These are phyloP conservation scores for Pichia sp. DNA, from an alignment of 1,139 yeast genomes.

Conservation along the genomic window DNA sequence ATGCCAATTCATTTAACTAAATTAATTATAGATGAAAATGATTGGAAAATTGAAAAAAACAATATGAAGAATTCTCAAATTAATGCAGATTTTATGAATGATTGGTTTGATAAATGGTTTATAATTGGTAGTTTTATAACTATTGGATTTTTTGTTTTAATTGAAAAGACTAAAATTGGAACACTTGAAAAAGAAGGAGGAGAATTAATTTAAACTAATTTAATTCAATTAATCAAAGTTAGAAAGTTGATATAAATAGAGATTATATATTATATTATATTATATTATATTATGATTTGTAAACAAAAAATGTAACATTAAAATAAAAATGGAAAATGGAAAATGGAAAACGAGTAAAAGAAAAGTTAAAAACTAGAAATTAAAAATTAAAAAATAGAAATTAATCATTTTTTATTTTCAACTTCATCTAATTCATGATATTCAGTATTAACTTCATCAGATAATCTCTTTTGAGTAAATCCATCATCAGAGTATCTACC, in stretches of 20 bases:
- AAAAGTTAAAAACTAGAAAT: neutral
- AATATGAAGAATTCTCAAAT: slow-evolving; percentile 26
- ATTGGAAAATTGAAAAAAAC: slow-evolving; percentile 20
- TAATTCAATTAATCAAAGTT: too few relatives aligned
- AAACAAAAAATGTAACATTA: too few relatives aligned
- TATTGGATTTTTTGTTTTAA: slow-evolving; percentile 34
- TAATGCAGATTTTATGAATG: slow-evolving; percentile 60
- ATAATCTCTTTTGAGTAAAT: slow-evolving; percentile 6
- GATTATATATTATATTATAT: too few relatives aligned
- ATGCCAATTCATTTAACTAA: slow-evolving; percentile 22
- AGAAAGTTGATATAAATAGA: too few relatives aligned
- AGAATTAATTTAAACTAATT: neutral
- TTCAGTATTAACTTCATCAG: slow-evolving; percentile 14
- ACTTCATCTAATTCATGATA: slow-evolving; percentile 3
- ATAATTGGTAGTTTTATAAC: slow-evolving; percentile 52
- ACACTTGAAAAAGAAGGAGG: neutral
- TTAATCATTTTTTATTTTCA: neutral
- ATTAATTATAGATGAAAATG: slow-evolving; percentile 6
- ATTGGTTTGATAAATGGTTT: slow-evolving; percentile 76
- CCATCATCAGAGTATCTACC: slow-evolving; percentile 18
- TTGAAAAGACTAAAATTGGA: slow-evolving; percentile 10
- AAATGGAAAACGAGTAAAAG: neutral
- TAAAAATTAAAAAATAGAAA: neutral
- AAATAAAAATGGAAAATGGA: too few relatives aligned
- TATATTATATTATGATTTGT: too few relatives aligned